These are phyloP conservation scores for Jaltomata sinuosa DNA, from an alignment of 257 asterid genomes.

Conservation along the genomic window DNA sequence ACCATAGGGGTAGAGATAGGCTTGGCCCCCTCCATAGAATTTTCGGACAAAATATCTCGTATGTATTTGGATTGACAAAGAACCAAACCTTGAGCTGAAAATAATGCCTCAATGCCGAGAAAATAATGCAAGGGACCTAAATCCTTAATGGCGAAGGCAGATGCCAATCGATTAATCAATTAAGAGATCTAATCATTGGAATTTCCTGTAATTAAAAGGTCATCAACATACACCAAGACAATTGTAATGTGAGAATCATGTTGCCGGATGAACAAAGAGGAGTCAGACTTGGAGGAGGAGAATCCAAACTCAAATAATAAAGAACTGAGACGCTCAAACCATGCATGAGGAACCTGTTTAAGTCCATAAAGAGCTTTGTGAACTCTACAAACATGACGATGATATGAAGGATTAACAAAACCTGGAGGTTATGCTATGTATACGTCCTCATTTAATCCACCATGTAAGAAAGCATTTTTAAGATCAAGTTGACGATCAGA, in stretches of 20 bases:
- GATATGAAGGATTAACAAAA: neutral
- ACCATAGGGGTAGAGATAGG: neutral
- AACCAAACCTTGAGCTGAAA: neutral
- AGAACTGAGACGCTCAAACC: neutral
- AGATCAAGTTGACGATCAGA: neutral
- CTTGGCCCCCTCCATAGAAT: neutral
- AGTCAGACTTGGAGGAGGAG: neutral
- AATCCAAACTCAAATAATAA: neutral
- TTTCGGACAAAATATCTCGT: neutral
- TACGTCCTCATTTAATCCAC: neutral
- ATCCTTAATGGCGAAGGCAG: neutral
- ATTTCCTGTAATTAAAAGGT: neutral
- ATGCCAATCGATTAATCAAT: neutral
- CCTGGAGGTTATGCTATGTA: neutral
- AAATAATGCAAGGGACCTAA: neutral
- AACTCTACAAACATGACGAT: neutral
- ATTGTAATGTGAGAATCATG: no score
- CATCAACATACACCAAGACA: neutral
- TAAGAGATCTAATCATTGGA: neutral
- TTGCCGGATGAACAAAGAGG: neutral
- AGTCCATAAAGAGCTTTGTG: neutral
- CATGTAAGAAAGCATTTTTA: neutral
- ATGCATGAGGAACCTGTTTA: neutral
- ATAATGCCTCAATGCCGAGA: neutral
- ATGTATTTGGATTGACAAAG: neutral